phyloP scores from a whole-genome alignment of 2,329 filamentous ascomycete species.

The Beauveria varroae region DNA sequence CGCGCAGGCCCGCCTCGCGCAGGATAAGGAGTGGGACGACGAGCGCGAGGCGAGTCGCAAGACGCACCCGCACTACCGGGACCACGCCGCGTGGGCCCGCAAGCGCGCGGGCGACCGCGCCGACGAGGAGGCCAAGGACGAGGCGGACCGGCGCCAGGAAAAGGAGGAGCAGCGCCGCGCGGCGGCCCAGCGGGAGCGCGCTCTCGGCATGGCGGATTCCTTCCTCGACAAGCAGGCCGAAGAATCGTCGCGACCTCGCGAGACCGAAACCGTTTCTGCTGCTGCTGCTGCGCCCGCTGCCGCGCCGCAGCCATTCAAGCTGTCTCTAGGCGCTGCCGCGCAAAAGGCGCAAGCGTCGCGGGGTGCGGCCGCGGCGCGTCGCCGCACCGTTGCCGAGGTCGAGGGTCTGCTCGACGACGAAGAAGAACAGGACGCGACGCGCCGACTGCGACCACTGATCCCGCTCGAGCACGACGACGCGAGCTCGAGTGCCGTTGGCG shows the following conservation, averaged over 20 bases:
- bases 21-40: conserved; percentile 73
- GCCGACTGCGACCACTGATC: conserved; percentile 63
- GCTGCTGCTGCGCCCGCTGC: conserved; percentile 29
- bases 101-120: conserved; percentile 68
- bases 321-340: conserved; percentile 83
- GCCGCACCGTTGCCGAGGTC: conserved; percentile 84
- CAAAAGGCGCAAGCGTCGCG: conserved; percentile 59
- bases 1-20: conserved; percentile 60
- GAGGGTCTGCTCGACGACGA: conserved; percentile 93
- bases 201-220: conserved; percentile 77
- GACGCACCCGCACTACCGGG: conserved; percentile 75
- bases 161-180: conserved; percentile 64
- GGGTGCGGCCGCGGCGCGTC: conserved; percentile 43
- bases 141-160: conserved; percentile 74
- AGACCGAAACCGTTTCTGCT: conserved; percentile 27
- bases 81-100: conserved; percentile 76
- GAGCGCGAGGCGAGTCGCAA: conserved; percentile 71
- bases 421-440: conserved; percentile 66
- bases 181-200: conserved; percentile 66
- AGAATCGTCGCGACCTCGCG: conserved; percentile 52
- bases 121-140: conserved; percentile 70
- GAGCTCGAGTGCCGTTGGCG: conserved; percentile 23
- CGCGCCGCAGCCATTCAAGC: conserved; percentile 76
- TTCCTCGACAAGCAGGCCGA: conserved; percentile 81
- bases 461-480: conserved; percentile 70